Conservation (phyloP, 106 monocot genomes). For the Dendrobium chrysotoxum region DNA sequence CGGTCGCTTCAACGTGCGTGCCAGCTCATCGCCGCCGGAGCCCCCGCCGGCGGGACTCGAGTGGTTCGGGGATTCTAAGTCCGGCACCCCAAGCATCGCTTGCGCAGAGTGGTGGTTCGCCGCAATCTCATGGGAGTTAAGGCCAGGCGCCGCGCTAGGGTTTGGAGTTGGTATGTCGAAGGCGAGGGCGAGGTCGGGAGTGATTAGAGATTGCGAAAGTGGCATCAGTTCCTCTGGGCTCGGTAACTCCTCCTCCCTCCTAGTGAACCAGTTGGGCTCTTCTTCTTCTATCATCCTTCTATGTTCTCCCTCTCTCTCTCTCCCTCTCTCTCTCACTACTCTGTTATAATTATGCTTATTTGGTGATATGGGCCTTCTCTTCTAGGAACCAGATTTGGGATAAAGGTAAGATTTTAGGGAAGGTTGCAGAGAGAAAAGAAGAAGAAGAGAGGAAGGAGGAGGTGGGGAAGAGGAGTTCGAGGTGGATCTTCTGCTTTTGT, state of each 20-base stretch:
- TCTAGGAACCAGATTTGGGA: not conserved
- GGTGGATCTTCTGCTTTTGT: constrained; percentile 7
- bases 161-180: constrained; percentile 23
- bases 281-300: constrained; percentile 16
- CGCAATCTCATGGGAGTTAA: not conserved
- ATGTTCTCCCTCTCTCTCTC: not conserved
- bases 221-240: constrained; percentile 45
- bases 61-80: not conserved
- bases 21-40: constrained; percentile 22
- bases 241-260: constrained; percentile 45
- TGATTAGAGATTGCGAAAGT: constrained; percentile 45
- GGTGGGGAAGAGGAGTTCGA: not conserved
- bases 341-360: not conserved
- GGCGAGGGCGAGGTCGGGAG: constrained; percentile 35
- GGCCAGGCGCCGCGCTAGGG: not conserved
- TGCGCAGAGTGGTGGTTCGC: not conserved
- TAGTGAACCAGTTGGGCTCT: constrained; percentile 34
- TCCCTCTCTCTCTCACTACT: not conserved
- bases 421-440: not conserved
- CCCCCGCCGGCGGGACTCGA: not conserved
- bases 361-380: not conserved
- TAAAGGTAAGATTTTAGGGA: not conserved
- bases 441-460: not conserved
- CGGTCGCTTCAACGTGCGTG: constrained; percentile 35
- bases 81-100: not conserved